Percentiles rank a stretch among this genome's conserved stretches.
Conservation (phyloP, 2,329 filamentous ascomycete genomes). For the Curvularia verruculosa region DNA sequence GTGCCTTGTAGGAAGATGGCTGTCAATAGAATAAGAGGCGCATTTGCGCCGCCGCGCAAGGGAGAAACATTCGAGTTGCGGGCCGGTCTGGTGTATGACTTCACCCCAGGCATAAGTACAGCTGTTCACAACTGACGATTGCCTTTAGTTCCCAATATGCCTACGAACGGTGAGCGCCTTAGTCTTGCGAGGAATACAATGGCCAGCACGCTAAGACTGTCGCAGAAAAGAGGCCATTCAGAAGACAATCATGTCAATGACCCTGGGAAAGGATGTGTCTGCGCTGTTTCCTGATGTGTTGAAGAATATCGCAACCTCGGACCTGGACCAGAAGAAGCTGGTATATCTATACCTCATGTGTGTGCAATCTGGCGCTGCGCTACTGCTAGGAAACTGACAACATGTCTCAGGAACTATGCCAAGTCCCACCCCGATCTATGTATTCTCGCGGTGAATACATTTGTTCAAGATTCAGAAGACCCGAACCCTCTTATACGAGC, state of each 20-base stretch:
- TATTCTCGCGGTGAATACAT: slow-evolving; percentile 98
- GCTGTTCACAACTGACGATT: slow-evolving; percentile 42
- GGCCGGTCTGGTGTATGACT: slow-evolving; percentile 75
- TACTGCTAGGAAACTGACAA: slow-evolving; percentile 12
- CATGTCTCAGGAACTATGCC: slow-evolving; percentile 82
- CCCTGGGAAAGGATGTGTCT: slow-evolving; percentile 96
- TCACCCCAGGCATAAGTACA: slow-evolving; percentile 9
- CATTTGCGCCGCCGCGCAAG: slow-evolving; percentile 91
- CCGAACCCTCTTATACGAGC: slow-evolving; percentile 95
- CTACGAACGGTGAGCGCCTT: slow-evolving; percentile 74
- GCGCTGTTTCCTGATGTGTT: slow-evolving; percentile 95
- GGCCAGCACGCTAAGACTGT: slow-evolving; percentile 41
- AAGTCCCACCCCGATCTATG: slow-evolving; percentile 98
- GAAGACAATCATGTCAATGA: slow-evolving; percentile 99
- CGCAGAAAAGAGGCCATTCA: slow-evolving; percentile 93
- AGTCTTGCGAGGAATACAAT: neutral
- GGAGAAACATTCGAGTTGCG: slow-evolving; percentile 98
- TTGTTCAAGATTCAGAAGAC: slow-evolving; percentile 98
- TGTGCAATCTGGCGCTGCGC: slow-evolving; percentile 15
- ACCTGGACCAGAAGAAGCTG: slow-evolving; percentile 98
- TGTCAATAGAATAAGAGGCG: slow-evolving; percentile 93
- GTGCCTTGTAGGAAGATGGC: slow-evolving; percentile 69
- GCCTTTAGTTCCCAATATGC: slow-evolving; percentile 87
- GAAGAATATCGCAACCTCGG: slow-evolving; percentile 95
- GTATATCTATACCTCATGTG: slow-evolving; percentile 98